These are phyloP conservation scores for Fusarium tjaetaba DNA, from an alignment of 2,329 filamentous ascomycete genomes.

Conservation along the genomic window DNA sequence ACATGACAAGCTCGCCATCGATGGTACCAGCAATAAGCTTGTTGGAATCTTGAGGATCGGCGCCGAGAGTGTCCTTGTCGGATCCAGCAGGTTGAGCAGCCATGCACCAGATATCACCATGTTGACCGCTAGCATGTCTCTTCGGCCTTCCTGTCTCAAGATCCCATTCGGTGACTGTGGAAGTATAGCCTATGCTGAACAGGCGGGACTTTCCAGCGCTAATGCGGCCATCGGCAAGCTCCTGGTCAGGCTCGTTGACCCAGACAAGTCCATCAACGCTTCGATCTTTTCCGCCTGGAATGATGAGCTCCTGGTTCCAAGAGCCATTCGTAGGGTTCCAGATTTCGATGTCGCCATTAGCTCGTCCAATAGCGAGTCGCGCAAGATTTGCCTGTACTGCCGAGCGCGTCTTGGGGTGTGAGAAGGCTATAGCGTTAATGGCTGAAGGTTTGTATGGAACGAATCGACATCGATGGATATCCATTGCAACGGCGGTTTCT, in stretches of 20 bases:
- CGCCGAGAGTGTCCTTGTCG: slow-evolving; percentile 35
- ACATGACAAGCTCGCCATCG: slow-evolving; percentile 87
- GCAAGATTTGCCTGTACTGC: slow-evolving; percentile 63
- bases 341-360: slow-evolving; percentile 96
- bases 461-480: slow-evolving; percentile 97
- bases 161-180: slow-evolving; percentile 95
- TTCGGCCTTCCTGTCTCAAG: slow-evolving; percentile 79
- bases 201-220: slow-evolving; percentile 80
- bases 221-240: slow-evolving; percentile 68
- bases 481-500: slow-evolving; percentile 66
- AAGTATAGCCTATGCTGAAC: slow-evolving; percentile 96
- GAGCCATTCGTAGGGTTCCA: slow-evolving; percentile 87
- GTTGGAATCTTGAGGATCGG: slow-evolving; percentile 52
- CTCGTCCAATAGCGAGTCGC: slow-evolving; percentile 88
- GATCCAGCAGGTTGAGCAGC: slow-evolving; percentile 76
- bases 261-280: slow-evolving; percentile 92
- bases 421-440: slow-evolving; percentile 95
- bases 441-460: slow-evolving; percentile 90
- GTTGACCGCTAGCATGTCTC: slow-evolving; percentile 88
- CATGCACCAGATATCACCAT: slow-evolving; percentile 97
- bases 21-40: slow-evolving; percentile 88
- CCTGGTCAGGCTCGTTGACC: slow-evolving; percentile 85
- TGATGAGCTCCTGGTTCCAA: slow-evolving; percentile 91
- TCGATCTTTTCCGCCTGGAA: slow-evolving; percentile 83
- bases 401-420: slow-evolving; percentile 69